Percentiles rank a stretch among this genome's conserved stretches.
Conservation (phyloP, 768 basidiomycete species). For the Fibroporia radiculosa region DNA sequence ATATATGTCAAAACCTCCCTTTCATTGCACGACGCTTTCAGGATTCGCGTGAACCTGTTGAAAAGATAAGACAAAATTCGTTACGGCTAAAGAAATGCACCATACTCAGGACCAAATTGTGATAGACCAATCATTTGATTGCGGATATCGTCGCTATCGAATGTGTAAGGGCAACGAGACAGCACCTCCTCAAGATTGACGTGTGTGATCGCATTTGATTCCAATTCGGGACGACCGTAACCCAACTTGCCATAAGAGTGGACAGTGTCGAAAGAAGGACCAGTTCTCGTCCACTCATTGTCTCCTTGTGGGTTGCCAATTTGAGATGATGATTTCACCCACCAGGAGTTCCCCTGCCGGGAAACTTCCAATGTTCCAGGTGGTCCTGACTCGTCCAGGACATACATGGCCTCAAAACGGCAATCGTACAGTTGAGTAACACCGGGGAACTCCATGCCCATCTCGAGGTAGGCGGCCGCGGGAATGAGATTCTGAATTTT, state of each 20-base stretch:
- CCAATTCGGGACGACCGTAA: constrained; percentile 1
- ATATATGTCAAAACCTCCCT: constrained; percentile 5
- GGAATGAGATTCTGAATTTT: constrained; percentile 3
- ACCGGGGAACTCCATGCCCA: constrained; percentile 5
- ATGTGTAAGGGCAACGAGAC: background rate
- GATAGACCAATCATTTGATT: constrained; percentile 1
- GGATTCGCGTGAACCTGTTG: constrained; percentile 6
- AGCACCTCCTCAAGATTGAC: constrained; percentile 3
- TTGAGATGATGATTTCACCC: constrained; percentile 3
- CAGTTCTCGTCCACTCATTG: constrained; percentile 7
- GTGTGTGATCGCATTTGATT: background rate
- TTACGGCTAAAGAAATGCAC: background rate
- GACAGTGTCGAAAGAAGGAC: constrained; percentile 1
- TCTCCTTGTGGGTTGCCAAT: constrained; percentile 1
- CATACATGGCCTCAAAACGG: constrained; percentile 6
- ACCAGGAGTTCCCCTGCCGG: constrained; percentile 1
- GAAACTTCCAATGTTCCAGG: constrained; percentile 4
- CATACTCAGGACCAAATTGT: constrained; percentile 6
- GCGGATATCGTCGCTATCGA: constrained; percentile 3
- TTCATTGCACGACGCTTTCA: constrained; percentile 1
- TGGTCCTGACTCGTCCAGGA: constrained; percentile 1
- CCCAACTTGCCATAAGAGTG: constrained; percentile 7
- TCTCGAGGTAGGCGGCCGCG: constrained; percentile 3
- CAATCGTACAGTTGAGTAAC: constrained; percentile 7
- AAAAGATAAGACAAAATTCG: background rate